Conservation (phyloP, 345 rosid species). For the Citrus glauca region DNA sequence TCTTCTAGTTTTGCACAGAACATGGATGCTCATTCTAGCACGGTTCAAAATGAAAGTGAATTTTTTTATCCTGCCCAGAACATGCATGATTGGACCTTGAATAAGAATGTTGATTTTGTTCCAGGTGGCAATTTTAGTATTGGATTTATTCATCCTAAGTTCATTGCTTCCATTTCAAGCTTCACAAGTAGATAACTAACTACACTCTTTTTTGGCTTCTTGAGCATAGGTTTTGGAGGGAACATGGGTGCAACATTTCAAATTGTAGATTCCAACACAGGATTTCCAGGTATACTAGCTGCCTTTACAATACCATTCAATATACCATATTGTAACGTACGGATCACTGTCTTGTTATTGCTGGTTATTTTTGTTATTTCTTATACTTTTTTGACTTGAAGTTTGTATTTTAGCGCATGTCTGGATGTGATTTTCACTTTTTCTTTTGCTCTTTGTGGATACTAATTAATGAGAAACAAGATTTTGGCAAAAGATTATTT, state of each 20-base stretch:
- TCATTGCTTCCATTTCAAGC: neutral
- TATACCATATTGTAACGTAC: neutral
- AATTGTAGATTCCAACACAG: neutral
- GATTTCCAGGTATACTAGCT: slow-evolving; percentile 9
- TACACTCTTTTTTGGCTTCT: neutral
- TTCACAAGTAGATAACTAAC: neutral
- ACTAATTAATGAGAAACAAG: neutral
- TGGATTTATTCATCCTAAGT: neutral
- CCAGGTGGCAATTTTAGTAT: neutral
- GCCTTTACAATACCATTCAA: slow-evolving; percentile 2
- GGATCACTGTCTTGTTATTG: neutral
- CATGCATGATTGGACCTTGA: neutral
- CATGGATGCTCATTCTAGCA: slow-evolving; percentile 1
- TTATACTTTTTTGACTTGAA: neutral
- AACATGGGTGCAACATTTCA: neutral
- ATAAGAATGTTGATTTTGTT: neutral
- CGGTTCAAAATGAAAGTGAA: neutral
- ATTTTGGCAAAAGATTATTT: neutral
- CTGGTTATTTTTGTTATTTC: neutral
- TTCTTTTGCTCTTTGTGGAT: neutral
- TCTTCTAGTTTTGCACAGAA: slow-evolving; percentile 1
- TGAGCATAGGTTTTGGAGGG: slow-evolving; percentile 6
- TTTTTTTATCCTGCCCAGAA: neutral
- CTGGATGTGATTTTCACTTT: neutral
- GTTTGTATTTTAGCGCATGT: neutral